Conservation (phyloP, 2,329 filamentous ascomycete genomes). For the Fusarium nygamai region DNA sequence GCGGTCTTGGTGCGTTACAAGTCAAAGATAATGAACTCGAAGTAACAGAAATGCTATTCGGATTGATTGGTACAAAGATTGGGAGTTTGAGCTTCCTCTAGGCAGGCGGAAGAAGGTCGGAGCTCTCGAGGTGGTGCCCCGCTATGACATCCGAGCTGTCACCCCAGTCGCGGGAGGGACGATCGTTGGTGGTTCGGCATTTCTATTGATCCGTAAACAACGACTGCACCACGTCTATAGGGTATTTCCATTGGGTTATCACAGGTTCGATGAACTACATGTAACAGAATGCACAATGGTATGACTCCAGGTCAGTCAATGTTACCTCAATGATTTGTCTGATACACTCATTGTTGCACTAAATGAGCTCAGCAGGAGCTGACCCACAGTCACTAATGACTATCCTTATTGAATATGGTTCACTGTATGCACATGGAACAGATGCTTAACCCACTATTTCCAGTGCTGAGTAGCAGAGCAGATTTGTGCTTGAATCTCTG, state of each 20-base stretch:
- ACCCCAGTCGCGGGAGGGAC: neutral
- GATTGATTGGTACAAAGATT: constrained; percentile 4
- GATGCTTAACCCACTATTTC: accelerated
- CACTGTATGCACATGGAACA: accelerated
- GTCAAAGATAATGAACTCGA: neutral
- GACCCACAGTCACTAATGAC: accelerated
- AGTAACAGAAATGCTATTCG: constrained; percentile 26
- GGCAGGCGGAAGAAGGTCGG: constrained; percentile 44
- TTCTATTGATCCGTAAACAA: constrained; percentile 11
- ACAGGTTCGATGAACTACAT: neutral
- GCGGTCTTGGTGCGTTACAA: neutral
- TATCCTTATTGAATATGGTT: too few relatives aligned
- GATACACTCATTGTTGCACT: neutral
- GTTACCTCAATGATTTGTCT: neutral
- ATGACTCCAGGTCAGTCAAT: neutral
- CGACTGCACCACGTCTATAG: neutral
- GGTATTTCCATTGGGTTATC: neutral
- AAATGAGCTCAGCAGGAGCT: too few relatives aligned
- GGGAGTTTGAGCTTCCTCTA: constrained; percentile 35
- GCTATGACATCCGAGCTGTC: constrained; percentile 41
- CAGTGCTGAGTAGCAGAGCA: neutral
- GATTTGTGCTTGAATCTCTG: neutral
- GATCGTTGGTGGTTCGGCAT: neutral
- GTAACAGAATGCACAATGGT: neutral
- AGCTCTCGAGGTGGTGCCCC: constrained; percentile 36